These are phyloP conservation scores for Clavariopsis aquatica DNA, from an alignment of 495 filamentous ascomycete genomes.

Conservation along the genomic window DNA sequence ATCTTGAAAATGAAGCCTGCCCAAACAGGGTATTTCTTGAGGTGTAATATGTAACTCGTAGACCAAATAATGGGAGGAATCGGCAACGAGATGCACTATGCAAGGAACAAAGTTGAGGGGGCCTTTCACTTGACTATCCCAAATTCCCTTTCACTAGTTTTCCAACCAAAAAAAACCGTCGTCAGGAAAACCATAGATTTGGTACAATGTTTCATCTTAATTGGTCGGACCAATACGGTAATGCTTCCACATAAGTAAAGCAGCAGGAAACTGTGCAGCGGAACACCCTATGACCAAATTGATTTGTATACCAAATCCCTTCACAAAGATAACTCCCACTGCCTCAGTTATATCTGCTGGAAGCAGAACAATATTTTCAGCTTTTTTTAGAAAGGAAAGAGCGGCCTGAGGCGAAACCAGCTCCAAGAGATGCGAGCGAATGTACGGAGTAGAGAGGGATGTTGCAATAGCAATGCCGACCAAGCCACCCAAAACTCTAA, in stretches of 20 bases:
- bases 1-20: too few species aligned
- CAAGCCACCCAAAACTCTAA: conserved; percentile 14
- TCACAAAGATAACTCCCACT: background rate
- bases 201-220: too few species aligned
- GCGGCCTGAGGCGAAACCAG: background rate
- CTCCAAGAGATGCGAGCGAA: background rate
- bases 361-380: background rate
- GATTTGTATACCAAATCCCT: conserved; percentile 19
- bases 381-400: background rate
- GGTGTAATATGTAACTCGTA: too few species aligned
- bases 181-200: too few species aligned
- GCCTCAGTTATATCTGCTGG: background rate
- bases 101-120: too few species aligned
- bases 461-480: conserved; percentile 14
- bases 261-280: conserved; percentile 9
- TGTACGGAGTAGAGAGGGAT: conserved; percentile 4
- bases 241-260: conserved; percentile 13
- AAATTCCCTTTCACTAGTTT: too few species aligned
- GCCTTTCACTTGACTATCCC: too few species aligned
- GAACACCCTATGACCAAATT: conserved; percentile 13
- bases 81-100: too few species aligned
- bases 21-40: too few species aligned
- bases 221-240: too few species aligned
- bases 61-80: too few species aligned
- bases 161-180: too few species aligned